Conservation (phyloP, 1,139 yeast species). For the Casaregolazyma suthepensis region DNA sequence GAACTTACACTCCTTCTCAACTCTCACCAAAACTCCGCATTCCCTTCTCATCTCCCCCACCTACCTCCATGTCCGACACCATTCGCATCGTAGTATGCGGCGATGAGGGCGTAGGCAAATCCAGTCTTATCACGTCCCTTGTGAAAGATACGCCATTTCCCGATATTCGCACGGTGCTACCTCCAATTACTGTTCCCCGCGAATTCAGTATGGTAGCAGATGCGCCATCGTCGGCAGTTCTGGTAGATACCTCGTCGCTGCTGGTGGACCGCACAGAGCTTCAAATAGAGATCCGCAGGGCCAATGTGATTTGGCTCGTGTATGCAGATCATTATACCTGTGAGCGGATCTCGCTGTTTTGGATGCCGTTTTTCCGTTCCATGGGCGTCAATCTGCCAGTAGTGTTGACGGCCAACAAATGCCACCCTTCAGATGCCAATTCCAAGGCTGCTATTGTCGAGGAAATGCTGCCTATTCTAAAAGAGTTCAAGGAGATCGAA, state of each 20-base stretch:
- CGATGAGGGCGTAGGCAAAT: conserved; percentile 58
- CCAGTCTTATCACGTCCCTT: conserved; percentile 65
- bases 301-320: conserved; percentile 89
- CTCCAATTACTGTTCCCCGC: conserved; percentile 74
- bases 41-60: background rate
- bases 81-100: conserved; percentile 86
- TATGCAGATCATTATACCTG: conserved; percentile 92
- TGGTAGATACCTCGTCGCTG: conserved; percentile 68
- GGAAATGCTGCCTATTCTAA: conserved; percentile 78
- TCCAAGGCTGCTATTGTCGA: conserved; percentile 43
- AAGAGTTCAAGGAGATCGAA: conserved; percentile 91
- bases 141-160: conserved; percentile 76
- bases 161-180: conserved; percentile 67
- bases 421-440: conserved; percentile 41
- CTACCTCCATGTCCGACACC: conserved; percentile 24
- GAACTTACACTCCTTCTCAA: conserved; percentile 22
- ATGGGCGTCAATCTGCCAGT: conserved; percentile 88
- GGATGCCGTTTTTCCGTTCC: conserved; percentile 91
- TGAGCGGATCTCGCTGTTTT: conserved; percentile 81
- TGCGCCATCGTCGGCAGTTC: conserved; percentile 61
- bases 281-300: conserved; percentile 70
- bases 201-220: conserved; percentile 49
- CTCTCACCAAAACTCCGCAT: background rate
- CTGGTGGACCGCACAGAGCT: conserved; percentile 51
- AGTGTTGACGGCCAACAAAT: conserved; percentile 82